Evolutionary conservation across 2,329 filamentous ascomycete species (phyloP).

Genomic region (Colletotrichum sp.): DNA sequence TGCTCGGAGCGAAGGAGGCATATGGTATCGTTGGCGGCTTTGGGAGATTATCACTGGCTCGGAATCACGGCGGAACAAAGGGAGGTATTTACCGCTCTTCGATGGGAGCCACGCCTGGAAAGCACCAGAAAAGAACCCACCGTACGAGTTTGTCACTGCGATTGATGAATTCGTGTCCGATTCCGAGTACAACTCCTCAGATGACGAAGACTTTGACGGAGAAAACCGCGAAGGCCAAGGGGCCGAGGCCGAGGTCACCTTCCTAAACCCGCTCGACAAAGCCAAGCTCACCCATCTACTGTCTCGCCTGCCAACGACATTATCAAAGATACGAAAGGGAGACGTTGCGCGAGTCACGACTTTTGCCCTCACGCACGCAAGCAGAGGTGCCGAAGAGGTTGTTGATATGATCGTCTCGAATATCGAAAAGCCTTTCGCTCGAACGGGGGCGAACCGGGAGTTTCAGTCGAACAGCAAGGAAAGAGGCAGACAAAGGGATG

Average conservation of each 20-base stretch:
- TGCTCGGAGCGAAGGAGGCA: constrained; percentile 75
- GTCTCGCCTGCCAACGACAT: constrained; percentile 78
- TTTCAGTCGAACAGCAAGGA: constrained; percentile 1
- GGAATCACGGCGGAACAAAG: constrained; percentile 47
- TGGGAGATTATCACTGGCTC: constrained; percentile 84
- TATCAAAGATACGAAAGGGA: constrained; percentile 77
- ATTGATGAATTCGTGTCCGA: constrained; percentile 84
- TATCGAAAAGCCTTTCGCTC: constrained; percentile 76
- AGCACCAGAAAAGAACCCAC: constrained; percentile 72
- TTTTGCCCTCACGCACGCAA: constrained; percentile 89
- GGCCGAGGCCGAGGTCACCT: constrained; percentile 59
- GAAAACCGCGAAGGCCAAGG: constrained; percentile 57
- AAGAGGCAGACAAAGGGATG: constrained; percentile 34
- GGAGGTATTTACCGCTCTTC: constrained; percentile 70
- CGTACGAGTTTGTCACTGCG: constrained; percentile 79
- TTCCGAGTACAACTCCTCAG: constrained; percentile 83
- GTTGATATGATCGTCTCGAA: constrained; percentile 89
- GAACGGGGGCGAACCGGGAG: constrained; percentile 69
- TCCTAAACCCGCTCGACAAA: constrained; percentile 83
- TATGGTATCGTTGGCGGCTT: constrained; percentile 92
- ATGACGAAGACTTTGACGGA: constrained; percentile 76
- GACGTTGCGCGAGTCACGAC: constrained; percentile 86
- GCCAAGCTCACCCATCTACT: constrained; percentile 85
- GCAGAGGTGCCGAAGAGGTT: constrained; percentile 85
- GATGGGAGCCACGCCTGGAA: constrained; percentile 82